Conservation (phyloP, 1,284 basidiomycete species). For the Heterobasidion annosum region DNA sequence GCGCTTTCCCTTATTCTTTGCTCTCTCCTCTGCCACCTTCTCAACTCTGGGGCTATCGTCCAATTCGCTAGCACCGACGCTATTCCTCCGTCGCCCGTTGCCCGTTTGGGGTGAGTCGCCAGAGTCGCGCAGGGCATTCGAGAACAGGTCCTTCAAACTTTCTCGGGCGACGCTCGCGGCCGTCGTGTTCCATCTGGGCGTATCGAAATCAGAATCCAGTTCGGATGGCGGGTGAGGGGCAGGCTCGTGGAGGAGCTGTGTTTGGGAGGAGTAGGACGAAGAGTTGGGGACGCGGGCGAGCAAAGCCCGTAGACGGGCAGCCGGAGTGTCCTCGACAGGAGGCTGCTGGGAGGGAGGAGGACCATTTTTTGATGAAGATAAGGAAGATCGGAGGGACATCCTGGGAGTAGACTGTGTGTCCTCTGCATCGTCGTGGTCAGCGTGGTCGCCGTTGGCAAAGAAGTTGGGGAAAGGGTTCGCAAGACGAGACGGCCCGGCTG, state of each 20-base stretch:
- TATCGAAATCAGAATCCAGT: constrained; percentile 53
- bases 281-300: constrained; percentile 32
- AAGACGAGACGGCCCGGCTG: constrained; percentile 25
- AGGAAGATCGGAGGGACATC: constrained; percentile 22
- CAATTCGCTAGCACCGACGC: constrained; percentile 51
- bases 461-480: constrained; percentile 12
- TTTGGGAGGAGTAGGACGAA: constrained; percentile 9
- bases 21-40: constrained; percentile 31
- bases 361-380: constrained; percentile 15
- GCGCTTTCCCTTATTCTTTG: constrained; percentile 40
- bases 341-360: constrained; percentile 5
- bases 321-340: constrained; percentile 31
- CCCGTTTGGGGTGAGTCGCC: constrained; percentile 51
- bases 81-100: constrained; percentile 39
- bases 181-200: constrained; percentile 28
- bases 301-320: constrained; percentile 47
- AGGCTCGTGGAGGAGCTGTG: constrained; percentile 23
- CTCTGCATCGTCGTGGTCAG: constrained; percentile 27
- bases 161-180: constrained; percentile 44
- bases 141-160: constrained; percentile 54
- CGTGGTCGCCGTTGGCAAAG: constrained; percentile 12
- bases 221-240: constrained; percentile 33
- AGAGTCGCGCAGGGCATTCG: constrained; percentile 48
- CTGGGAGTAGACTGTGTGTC: constrained; percentile 43
- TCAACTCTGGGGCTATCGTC: constrained; percentile 42